Base-by-base conservation (phyloP, 148 eudicot genomes). In the Nyssa sinensis region DNA sequence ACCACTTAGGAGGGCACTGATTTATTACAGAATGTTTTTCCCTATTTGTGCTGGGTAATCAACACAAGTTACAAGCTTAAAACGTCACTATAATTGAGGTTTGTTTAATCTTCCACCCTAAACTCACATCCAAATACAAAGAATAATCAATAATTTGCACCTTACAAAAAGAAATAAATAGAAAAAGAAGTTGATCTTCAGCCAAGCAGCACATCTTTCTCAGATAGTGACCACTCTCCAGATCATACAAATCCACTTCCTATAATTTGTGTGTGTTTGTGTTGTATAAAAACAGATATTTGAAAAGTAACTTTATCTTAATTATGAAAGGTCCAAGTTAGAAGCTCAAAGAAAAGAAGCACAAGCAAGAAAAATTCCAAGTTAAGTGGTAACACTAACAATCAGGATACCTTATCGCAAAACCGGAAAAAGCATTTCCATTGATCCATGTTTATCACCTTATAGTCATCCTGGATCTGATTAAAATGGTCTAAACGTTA, bases 361-460 rank as follows among this genome's bases (percentile, higher is more conserved):
- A 17, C 25, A 55, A 55, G 21, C n/a, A 55, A n/a, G 25, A 55
- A 44, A 19, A 6, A n/a, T 19, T 55, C 59, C 6, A 55, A 55
- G 8, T 55, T 5, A 44, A 2, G 16, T 14, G 19, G 6, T 44
- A 44, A 44, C 16, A 12, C 16, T 44, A 34, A 58, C 2, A 6
- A 16, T 51, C 25, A 16, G 70, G 69, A 64, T 86, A 95, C 98
- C 98, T 95, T 94, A 29, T 77, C 84, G 88, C 87, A 86, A 78
- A 95, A 92, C 67, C 97, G 86, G 78, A 85, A 89, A 82, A 95
- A 92, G 70, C 96, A 91, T 86, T 81, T 92, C 97, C 97, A 95
- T 58, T 95, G 98, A 79, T 95, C 98, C 91, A 87, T 83, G 88
- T 89, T 95, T 65, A 95, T 85, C 82, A 92, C 94, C 87, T 95